Base-by-base conservation (phyloP, 441 rosid species). In the Codiaeum variegatum region DNA sequence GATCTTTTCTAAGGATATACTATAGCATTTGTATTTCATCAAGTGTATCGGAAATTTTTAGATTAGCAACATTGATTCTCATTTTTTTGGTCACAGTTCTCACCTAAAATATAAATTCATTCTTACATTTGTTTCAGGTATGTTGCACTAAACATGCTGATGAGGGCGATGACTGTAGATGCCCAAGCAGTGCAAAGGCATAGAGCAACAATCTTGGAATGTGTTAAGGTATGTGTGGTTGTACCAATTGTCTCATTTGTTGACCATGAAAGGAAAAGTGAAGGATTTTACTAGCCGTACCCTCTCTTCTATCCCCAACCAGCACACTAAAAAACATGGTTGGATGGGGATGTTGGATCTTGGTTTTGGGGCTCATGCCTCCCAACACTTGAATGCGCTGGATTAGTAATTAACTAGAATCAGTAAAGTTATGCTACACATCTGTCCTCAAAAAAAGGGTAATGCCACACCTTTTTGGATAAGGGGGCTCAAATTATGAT, bases 151-250 rank as follows among this genome's bases (percentile, higher is more conserved):
- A 96, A 93, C 88, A 96, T 96, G 97, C 85, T 96, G 82, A 96
- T 88, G 98, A 96, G 80, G 88, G 99, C 98, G 77, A 87, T 96
- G 68, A 72, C 87, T 24, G 93, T 96, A 66, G 99, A 93, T 81
- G 84, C 93, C 77, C 98, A 90, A 88, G 97, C 99, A 47, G 97
- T 96, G 77, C 99, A 96, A 80, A 92, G 99, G 82, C 99, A 96
- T 77, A 90, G 97, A 60, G 97, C 88, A 62, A 96, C 97, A 46
- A 91, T 96, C 64, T 84, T 96, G 88, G 97, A 96, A 88, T 93
- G 99, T 80, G 98, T 96, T 40, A 96, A 93, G 97, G 99, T 92
- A 87, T 69, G 76, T 54, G 34, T 65, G 21, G 34, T 46, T 55
- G 32, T 34, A 2, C 56, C 15, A 23, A 15, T 29, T 21, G 24